Conservation (phyloP, 257 asterid species). For the Solanum peruvianum region DNA sequence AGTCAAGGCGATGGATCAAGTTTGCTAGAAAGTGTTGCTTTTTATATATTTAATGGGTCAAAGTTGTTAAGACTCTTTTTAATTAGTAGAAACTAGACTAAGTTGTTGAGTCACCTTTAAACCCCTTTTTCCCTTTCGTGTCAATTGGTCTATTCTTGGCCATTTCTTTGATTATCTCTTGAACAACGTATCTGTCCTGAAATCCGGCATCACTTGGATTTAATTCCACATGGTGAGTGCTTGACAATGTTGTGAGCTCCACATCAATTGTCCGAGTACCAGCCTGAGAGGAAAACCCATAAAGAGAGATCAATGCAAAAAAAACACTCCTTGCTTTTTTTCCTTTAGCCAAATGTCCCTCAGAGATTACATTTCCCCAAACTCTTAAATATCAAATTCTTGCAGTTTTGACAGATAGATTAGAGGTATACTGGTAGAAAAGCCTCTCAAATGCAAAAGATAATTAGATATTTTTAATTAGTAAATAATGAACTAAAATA, state of each 20-base stretch:
- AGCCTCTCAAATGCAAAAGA: background rate
- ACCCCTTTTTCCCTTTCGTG: constrained; percentile 81
- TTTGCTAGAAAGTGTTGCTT: background rate
- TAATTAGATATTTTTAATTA: background rate
- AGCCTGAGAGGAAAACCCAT: constrained; percentile 41
- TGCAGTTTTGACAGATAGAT: background rate
- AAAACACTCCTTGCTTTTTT: background rate
- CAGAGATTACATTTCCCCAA: background rate
- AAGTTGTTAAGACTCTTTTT: background rate
- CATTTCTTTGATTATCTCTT: constrained; percentile 94
- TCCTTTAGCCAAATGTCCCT: background rate
- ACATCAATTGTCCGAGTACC: constrained; percentile 74
- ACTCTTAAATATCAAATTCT: background rate
- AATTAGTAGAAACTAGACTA: background rate
- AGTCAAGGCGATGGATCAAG: background rate
- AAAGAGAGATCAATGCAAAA: background rate
- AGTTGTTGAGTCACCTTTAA: constrained; percentile 50
- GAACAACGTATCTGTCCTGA: constrained; percentile 92
- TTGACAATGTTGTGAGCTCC: constrained; percentile 76
- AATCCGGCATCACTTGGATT: constrained; percentile 95
- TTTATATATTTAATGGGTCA: background rate
- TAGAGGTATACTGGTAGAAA: background rate
- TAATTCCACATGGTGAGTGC: constrained; percentile 87
- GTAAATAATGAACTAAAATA: background rate
- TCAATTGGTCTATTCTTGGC: constrained; percentile 93